Percentiles rank a stretch among this genome's conserved stretches.
These are phyloP conservation scores for Arabidopsis lyrata DNA, from an alignment of 441 rosid species.

Conservation along the genomic window DNA sequence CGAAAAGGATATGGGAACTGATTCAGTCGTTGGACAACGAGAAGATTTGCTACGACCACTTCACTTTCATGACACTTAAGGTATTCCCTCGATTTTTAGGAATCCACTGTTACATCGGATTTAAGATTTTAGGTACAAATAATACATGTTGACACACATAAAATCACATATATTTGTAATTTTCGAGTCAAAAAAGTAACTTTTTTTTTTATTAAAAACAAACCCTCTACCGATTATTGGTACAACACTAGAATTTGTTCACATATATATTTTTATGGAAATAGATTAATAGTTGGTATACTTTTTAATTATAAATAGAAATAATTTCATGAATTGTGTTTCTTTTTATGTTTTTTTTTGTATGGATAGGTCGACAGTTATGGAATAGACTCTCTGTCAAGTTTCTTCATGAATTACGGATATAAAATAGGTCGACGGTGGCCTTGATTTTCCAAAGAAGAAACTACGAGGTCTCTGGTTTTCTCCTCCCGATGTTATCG, in stretches of 20 bases:
- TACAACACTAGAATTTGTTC: too few species aligned
- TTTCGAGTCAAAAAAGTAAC: too few species aligned
- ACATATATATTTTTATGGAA: too few species aligned
- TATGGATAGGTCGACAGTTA: constrained; percentile 65
- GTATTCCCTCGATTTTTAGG: constrained; percentile 36
- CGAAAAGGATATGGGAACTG: constrained; percentile 67
- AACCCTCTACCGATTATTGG: too few species aligned
- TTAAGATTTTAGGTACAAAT: too few species aligned
- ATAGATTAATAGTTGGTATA: too few species aligned
- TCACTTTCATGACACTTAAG: constrained; percentile 82
- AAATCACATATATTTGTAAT: too few species aligned
- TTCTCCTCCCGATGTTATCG: constrained; percentile 66
- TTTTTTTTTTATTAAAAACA: too few species aligned
- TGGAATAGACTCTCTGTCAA: constrained; percentile 81
- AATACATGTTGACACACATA: too few species aligned
- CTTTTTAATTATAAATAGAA: too few species aligned
- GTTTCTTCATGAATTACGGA: constrained; percentile 79
- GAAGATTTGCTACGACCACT: constrained; percentile 72
- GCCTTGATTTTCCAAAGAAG: constrained; percentile 80
- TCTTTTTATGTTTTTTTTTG: background rate
- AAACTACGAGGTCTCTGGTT: constrained; percentile 85
- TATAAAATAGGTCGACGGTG: constrained; percentile 59
- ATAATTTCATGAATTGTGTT: background rate
- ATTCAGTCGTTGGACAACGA: constrained; percentile 59
- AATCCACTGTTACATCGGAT: too few species aligned